Conservation (phyloP, 2,329 filamentous ascomycete species). For the Trichoderma sp. region DNA sequence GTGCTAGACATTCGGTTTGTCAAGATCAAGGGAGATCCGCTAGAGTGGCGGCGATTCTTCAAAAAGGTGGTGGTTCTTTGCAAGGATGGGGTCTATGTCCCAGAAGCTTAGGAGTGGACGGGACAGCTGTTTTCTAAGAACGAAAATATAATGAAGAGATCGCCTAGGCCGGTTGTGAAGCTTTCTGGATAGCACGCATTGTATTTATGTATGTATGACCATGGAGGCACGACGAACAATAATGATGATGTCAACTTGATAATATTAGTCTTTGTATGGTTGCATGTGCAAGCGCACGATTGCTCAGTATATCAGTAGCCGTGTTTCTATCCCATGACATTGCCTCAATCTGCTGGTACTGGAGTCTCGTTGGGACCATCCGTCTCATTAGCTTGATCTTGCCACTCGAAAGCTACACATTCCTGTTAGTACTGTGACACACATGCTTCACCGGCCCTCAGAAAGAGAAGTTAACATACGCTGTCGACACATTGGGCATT, state of each 20-base stretch:
- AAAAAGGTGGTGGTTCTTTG: slow-evolving; percentile 90
- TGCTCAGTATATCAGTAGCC: not conserved
- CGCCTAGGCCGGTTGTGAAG: not conserved
- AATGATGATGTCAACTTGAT: not conserved
- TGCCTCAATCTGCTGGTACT: slow-evolving; percentile 29
- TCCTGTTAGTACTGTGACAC: not conserved
- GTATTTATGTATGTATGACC: slow-evolving; percentile 1
- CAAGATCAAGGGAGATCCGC: slow-evolving; percentile 90
- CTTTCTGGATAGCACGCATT: slow-evolving; percentile 5
- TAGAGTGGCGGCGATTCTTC: slow-evolving; percentile 96
- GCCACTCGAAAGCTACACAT: slow-evolving; percentile 41
- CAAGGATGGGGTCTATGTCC: slow-evolving; percentile 72
- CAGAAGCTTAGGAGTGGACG: slow-evolving; percentile 36
- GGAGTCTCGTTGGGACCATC: slow-evolving; percentile 33
- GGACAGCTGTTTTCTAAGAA: slow-evolving; percentile 22
- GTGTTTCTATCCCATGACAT: not conserved
- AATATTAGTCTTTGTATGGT: not conserved
- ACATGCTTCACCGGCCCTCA: not conserved
- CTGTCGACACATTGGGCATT: slow-evolving; percentile 97
- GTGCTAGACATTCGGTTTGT: slow-evolving; percentile 84
- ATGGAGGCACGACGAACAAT: not conserved
- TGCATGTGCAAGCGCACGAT: not conserved
- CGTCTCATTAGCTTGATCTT: slow-evolving; percentile 33
- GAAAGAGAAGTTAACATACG: slow-evolving; percentile 51
- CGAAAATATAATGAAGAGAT: not conserved